Evolutionary conservation across 495 filamentous ascomycete species (phyloP).

Genomic region (Neurospora tetrasperma): DNA sequence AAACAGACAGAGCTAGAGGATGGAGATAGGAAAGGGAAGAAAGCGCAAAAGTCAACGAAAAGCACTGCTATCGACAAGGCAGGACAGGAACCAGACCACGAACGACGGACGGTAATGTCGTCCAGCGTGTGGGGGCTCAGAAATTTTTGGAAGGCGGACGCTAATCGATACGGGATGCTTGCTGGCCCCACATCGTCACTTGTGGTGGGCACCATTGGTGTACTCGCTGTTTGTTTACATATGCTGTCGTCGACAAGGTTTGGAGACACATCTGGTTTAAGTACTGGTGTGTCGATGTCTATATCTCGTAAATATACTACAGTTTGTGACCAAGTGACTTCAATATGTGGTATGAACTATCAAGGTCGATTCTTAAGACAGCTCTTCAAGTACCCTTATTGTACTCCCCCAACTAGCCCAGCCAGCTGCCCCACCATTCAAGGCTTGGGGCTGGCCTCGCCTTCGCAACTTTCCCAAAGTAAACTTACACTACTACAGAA

Average conservation of each 20-base stretch:
- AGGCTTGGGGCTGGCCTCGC: not conserved
- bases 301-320: not conserved
- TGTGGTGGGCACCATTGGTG: not conserved
- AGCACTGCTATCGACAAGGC: conserved; percentile 2
- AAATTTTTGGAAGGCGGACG: conserved; percentile 1
- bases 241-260: not conserved
- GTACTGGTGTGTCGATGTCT: not conserved
- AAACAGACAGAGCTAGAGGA: not conserved
- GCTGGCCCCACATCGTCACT: not conserved
- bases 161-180: not conserved
- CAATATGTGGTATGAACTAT: accelerated
- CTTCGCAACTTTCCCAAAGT: not conserved
- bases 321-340: not conserved
- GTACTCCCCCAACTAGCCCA: not conserved
- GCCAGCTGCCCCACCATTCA: not conserved
- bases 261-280: not conserved
- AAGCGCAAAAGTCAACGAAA: not conserved
- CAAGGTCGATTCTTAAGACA: not conserved
- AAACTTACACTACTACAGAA: not conserved
- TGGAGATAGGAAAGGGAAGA: not conserved
- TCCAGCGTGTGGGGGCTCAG: not conserved
- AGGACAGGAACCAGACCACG: not conserved
- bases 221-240: not conserved
- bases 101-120: not conserved
- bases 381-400: not conserved